Evolutionary conservation across 192 early-diverging fungal genomes (phyloP).

Genomic region (Globomyces pollinis-pini): DNA sequence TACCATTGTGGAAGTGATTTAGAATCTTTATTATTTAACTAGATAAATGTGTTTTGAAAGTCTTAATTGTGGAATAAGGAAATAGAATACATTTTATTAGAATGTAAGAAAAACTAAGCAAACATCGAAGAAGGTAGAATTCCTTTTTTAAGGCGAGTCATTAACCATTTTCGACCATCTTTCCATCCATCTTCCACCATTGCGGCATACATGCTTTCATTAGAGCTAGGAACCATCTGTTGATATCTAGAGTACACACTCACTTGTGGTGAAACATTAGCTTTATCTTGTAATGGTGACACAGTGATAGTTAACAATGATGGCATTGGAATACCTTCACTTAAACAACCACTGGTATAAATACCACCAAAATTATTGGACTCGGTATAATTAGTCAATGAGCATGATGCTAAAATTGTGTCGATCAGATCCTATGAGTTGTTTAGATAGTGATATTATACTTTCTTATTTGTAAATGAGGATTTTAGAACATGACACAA

Average conservation of each 20-base stretch:
- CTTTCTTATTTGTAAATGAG: background rate
- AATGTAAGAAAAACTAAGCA: background rate
- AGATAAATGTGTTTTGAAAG: no score
- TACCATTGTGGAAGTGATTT: no score
- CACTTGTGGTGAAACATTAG: background rate
- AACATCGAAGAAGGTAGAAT: background rate
- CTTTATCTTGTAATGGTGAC: background rate
- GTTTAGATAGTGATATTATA: background rate
- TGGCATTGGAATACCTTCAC: background rate
- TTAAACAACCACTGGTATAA: background rate
- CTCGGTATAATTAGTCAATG: background rate
- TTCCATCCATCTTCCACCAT: conserved; percentile 6
- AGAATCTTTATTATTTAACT: no score
- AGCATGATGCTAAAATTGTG: background rate
- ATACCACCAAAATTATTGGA: background rate
- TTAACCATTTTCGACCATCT: background rate
- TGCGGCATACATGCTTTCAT: background rate
- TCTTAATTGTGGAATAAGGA: no score
- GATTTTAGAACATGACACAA: background rate
- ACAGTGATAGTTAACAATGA: background rate
- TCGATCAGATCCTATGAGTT: conserved; percentile 1
- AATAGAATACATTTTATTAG: no score
- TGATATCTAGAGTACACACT: background rate
- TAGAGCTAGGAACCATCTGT: background rate
- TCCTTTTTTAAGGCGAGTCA: background rate